phyloP scores from a whole-genome alignment of 345 rosid genomes.

The Eucalyptus lansdowneana region DNA sequence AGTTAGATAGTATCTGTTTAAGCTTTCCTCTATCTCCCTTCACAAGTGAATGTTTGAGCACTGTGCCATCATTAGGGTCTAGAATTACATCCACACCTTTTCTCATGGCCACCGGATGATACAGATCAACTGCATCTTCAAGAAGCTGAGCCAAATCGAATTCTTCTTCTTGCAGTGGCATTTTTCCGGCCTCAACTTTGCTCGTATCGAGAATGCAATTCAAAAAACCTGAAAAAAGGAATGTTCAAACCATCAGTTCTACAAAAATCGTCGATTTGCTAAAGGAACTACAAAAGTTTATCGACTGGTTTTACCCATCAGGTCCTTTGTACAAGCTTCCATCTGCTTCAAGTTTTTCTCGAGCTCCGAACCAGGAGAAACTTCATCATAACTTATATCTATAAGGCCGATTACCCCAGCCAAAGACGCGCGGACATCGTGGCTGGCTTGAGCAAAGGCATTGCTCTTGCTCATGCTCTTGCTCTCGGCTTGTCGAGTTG shows the following conservation, averaged over 20 bases:
- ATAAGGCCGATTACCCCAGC: constrained; percentile 55
- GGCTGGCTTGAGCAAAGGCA: constrained; percentile 69
- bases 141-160: constrained; percentile 45
- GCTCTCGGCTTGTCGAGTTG: constrained; percentile 64
- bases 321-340: constrained; percentile 32
- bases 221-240: constrained; percentile 26
- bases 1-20: constrained; percentile 45
- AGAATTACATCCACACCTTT: constrained; percentile 62
- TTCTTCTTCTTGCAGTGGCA: constrained; percentile 60
- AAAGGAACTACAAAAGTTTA: neutral
- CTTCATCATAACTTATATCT: constrained; percentile 24
- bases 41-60: constrained; percentile 28
- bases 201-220: constrained; percentile 65
- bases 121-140: constrained; percentile 50
- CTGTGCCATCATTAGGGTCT: constrained; percentile 49
- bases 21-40: constrained; percentile 55
- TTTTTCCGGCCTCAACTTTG: constrained; percentile 77
- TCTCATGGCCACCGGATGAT: constrained; percentile 38
- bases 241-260: neutral
- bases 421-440: constrained; percentile 57
- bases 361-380: constrained; percentile 24
- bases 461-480: constrained; percentile 69
- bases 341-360: constrained; percentile 28
- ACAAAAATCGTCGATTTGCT: neutral
- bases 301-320: constrained; percentile 26